Percentiles rank a stretch among this genome's conserved stretches.
Evolutionary conservation across 345 rosid genomes (phyloP).

Genomic region (Brassica napus): DNA sequence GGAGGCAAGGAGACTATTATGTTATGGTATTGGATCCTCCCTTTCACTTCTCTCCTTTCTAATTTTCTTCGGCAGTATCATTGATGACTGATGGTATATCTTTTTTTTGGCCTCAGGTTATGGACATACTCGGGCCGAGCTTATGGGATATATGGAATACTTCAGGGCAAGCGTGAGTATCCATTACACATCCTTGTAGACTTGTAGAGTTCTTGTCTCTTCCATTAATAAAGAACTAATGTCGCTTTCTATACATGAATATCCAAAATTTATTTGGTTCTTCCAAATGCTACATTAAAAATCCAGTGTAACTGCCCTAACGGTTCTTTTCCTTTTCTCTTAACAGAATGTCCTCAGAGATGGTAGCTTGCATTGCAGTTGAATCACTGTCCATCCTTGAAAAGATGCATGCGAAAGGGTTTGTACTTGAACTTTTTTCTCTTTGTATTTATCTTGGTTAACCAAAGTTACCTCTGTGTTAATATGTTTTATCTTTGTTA

Average conservation of each 20-base stretch:
- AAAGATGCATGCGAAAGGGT: constrained; percentile 94
- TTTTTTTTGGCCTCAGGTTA: constrained; percentile 55
- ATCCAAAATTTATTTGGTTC: background rate
- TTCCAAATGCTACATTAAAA: constrained; percentile 4
- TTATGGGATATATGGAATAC: constrained; percentile 99
- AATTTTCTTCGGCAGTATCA: constrained; percentile 8
- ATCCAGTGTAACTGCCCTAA: constrained; percentile 17
- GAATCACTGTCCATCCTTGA: constrained; percentile 92
- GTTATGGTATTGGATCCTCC: constrained; percentile 61
- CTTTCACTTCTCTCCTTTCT: constrained; percentile 19
- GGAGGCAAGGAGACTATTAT: constrained; percentile 96
- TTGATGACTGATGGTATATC: constrained; percentile 26
- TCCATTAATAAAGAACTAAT: background rate
- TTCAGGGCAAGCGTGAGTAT: constrained; percentile 87
- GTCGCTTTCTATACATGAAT: background rate
- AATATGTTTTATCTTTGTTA: constrained; percentile 12
- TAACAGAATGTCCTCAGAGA: constrained; percentile 86
- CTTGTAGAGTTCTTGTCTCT: constrained; percentile 1
- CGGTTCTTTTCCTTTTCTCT: constrained; percentile 6
- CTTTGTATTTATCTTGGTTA: constrained; percentile 6
- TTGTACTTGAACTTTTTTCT: constrained; percentile 27
- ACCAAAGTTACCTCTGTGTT: background rate
- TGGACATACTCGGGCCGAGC: constrained; percentile 99
- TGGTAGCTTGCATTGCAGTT: constrained; percentile 96
- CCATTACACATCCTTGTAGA: background rate